Evolutionary conservation across 345 rosid species (phyloP).

Genomic region (Eucalyptus cloeziana): DNA sequence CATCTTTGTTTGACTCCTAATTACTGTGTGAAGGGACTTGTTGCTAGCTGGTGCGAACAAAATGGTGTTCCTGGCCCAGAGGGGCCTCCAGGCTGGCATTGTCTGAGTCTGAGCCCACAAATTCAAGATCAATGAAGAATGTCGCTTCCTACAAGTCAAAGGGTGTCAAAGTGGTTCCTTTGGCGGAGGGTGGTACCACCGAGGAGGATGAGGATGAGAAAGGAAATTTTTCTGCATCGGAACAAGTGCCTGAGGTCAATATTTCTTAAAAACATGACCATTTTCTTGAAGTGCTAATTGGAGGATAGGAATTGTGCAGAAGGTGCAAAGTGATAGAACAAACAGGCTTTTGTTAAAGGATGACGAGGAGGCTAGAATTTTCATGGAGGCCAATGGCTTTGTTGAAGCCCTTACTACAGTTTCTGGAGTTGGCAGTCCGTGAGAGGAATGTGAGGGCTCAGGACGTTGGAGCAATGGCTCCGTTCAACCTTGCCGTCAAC

Average conservation of each 20-base stretch:
- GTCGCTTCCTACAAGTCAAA: no score
- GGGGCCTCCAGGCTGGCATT: no score
- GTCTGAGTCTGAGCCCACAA: no score
- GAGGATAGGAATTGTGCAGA: slow-evolving; percentile 24
- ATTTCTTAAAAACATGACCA: slow-evolving; percentile 30
- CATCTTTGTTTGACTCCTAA: no score
- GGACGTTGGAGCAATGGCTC: slow-evolving; percentile 84
- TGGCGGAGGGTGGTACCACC: no score
- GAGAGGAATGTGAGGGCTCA: slow-evolving; percentile 35
- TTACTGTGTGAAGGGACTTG: no score
- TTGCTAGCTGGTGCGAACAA: no score
- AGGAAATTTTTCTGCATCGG: no score
- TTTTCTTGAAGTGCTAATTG: slow-evolving; percentile 43
- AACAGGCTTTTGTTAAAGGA: slow-evolving; percentile 66
- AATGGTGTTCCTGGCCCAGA: no score
- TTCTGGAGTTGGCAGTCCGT: slow-evolving; percentile 41
- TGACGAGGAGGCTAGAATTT: slow-evolving; percentile 88
- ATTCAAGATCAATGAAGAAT: no score
- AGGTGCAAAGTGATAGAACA: slow-evolving; percentile 59
- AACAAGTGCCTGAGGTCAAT: background rate
- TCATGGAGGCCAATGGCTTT: slow-evolving; percentile 79
- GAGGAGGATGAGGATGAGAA: no score
- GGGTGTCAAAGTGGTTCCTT: no score
- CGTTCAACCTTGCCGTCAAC: slow-evolving; percentile 88
- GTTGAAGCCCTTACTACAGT: slow-evolving; percentile 54